A percentile compares a stretch with the other conserved stretches of the same genome.
These are phyloP conservation scores for Tuber microsphaerosporum DNA, from an alignment of 495 filamentous ascomycete species.

Conservation along the genomic window DNA sequence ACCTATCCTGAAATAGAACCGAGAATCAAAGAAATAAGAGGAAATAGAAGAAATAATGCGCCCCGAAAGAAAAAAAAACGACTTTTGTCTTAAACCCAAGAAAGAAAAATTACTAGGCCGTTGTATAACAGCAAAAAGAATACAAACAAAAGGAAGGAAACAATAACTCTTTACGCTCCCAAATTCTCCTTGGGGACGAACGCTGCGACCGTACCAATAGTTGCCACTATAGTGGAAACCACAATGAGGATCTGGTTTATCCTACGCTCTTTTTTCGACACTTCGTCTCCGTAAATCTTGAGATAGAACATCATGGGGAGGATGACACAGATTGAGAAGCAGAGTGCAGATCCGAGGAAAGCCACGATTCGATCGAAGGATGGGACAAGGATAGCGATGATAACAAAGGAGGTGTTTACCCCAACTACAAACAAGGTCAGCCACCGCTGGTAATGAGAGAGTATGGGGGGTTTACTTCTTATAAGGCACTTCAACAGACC, in stretches of 20 bases:
- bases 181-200: slow-evolving; percentile 67
- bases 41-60: background rate
- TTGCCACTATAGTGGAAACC: slow-evolving; percentile 59
- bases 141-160: background rate
- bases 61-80: background rate
- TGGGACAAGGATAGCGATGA: slow-evolving; percentile 72
- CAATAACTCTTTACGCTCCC: slow-evolving; percentile 28
- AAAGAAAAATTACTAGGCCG: background rate
- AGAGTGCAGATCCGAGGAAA: slow-evolving; percentile 81
- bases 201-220: slow-evolving; percentile 76
- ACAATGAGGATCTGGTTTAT: slow-evolving; percentile 64
- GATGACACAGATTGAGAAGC: slow-evolving; percentile 90
- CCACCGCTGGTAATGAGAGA: background rate
- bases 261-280: slow-evolving; percentile 57
- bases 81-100: background rate
- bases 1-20: background rate
- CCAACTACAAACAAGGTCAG: slow-evolving; percentile 43
- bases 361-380: slow-evolving; percentile 91
- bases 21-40: background rate
- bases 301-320: slow-evolving; percentile 83
- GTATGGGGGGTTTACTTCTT: slow-evolving; percentile 41
- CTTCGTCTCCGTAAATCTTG: slow-evolving; percentile 80
- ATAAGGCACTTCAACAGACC: slow-evolving; percentile 55
- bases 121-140: background rate
- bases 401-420: slow-evolving; percentile 54